phyloP scores from a whole-genome alignment of 2,329 filamentous ascomycete genomes.

The Ophiocordyceps camponoti-leonardi region DNA sequence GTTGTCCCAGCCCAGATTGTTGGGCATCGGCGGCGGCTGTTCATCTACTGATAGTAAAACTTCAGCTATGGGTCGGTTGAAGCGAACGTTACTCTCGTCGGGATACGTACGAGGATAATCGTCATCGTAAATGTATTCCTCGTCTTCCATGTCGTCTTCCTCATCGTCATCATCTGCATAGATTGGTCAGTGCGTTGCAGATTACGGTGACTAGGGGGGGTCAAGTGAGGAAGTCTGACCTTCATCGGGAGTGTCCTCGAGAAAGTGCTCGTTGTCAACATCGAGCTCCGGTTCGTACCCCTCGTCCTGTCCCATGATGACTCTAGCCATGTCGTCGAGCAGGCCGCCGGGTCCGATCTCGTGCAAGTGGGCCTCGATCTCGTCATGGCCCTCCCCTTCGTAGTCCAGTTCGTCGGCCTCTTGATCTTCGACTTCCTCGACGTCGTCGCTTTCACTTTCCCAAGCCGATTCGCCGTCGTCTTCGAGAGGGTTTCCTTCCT shows the following conservation, averaged over 20 bases:
- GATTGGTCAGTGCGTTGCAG: constrained; percentile 1
- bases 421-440: constrained; percentile 35
- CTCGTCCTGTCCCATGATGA: constrained; percentile 34
- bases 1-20: constrained; percentile 37
- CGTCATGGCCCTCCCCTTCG: constrained; percentile 36
- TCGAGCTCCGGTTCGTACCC: constrained; percentile 33
- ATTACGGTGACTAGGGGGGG: not conserved
- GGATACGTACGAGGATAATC: constrained; percentile 35
- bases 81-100: not conserved
- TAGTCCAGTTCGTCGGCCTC: constrained; percentile 36
- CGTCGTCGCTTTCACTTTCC: constrained; percentile 42
- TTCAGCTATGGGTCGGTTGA: not conserved
- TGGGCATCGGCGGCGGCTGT: constrained; percentile 21
- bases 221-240: constrained; percentile 18
- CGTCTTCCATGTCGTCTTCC: constrained; percentile 54
- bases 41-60: constrained; percentile 1
- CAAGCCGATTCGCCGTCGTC: constrained; percentile 43
- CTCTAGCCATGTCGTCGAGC: constrained; percentile 38
- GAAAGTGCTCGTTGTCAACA: constrained; percentile 30
- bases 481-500: constrained; percentile 40
- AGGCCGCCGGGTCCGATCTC: constrained; percentile 25
- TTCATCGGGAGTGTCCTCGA: constrained; percentile 42
- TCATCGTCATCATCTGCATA: constrained; percentile 37
- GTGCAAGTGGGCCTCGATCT: constrained; percentile 31
- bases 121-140: constrained; percentile 44